A percentile compares a stretch with the other conserved stretches of the same genome.
phyloP scores from a whole-genome alignment of 148 eudicot species.

The Vaccinium darrowii region DNA sequence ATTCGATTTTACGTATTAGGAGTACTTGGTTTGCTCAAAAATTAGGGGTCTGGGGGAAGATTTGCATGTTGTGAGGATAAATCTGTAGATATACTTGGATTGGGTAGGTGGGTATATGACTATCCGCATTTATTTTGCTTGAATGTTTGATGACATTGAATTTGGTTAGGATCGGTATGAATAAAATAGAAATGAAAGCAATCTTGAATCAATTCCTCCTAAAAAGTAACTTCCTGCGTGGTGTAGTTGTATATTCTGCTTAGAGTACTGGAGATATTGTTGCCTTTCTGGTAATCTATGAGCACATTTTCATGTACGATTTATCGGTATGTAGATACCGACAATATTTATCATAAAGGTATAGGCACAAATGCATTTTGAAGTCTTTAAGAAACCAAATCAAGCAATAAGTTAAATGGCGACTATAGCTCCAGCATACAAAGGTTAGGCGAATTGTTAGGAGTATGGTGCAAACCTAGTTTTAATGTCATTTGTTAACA shows the following conservation, averaged over 20 bases:
- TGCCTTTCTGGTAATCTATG: not conserved
- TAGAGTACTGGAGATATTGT: not conserved
- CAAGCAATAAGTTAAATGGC: not conserved
- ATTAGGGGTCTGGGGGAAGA: not conserved
- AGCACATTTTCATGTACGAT: not conserved
- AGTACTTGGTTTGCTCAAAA: not conserved
- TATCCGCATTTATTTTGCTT: not conserved
- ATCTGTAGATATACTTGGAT: not conserved
- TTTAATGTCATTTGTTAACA: not conserved
- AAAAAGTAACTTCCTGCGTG: not conserved
- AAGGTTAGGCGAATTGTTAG: not conserved
- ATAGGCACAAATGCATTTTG: not conserved
- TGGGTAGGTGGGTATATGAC: not conserved
- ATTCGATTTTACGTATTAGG: no score
- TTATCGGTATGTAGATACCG: not conserved
- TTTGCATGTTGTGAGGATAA: not conserved
- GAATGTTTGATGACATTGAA: not conserved
- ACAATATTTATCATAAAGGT: not conserved
- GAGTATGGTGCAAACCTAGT: not conserved
- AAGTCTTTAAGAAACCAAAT: not conserved
- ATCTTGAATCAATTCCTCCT: not conserved
- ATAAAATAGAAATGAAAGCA: not conserved
- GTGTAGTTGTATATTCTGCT: not conserved
- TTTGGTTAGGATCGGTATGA: not conserved
- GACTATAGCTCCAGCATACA: not conserved